Evolutionary conservation across 2,329 filamentous ascomycete genomes (phyloP).

Genomic region (Aspergillus eucalypticola): DNA sequence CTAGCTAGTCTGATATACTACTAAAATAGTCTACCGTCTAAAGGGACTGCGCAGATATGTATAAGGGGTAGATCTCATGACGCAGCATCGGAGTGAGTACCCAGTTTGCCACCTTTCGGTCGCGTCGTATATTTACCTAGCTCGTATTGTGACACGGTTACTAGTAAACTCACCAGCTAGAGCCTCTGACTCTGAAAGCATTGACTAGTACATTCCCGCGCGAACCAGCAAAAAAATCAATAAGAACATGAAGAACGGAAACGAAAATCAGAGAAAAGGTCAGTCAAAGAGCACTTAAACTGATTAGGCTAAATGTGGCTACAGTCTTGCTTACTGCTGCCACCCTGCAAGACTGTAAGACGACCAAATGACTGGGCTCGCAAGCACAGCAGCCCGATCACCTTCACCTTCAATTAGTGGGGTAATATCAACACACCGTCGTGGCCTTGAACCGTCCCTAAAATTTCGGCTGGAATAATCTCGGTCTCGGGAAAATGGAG

Average conservation of each 20-base stretch:
- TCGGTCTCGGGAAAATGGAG: constrained; percentile 14
- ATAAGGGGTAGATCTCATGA: not conserved
- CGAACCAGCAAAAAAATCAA: no score
- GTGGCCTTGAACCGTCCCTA: constrained; percentile 4
- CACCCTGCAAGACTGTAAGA: not conserved
- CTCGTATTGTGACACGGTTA: not conserved
- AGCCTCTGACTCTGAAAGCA: no score
- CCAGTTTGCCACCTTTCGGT: constrained; percentile 2
- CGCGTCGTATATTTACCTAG: not conserved
- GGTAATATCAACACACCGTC: not conserved
- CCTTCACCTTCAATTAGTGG: not conserved
- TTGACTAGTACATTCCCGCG: no score
- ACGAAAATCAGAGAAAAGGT: no score
- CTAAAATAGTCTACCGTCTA: no score
- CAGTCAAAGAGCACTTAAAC: not conserved
- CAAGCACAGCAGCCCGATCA: constrained; percentile 2
- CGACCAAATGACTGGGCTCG: not conserved
- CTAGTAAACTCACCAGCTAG: no score
- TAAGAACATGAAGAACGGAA: not conserved
- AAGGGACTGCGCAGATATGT: no score
- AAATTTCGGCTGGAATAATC: constrained; percentile 8
- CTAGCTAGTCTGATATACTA: not conserved
- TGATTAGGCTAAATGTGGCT: not conserved
- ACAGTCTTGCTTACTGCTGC: not conserved
- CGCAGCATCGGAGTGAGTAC: not conserved